phyloP scores from a whole-genome alignment of 2,329 filamentous ascomycete species.

The Lasiodiplodia theobromae region DNA sequence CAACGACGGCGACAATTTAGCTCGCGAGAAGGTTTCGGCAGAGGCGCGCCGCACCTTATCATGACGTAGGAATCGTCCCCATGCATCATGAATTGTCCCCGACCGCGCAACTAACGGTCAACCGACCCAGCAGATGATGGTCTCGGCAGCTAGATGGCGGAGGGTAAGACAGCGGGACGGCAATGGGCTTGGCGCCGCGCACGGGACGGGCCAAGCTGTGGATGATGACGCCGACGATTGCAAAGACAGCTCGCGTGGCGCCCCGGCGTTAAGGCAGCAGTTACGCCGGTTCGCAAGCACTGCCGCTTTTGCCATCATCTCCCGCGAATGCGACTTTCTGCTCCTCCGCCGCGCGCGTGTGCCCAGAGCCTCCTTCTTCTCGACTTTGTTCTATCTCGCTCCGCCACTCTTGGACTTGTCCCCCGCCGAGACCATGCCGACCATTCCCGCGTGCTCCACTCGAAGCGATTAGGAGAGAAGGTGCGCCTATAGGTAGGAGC shows the following conservation, averaged over 20 bases:
- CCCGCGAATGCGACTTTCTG: background rate
- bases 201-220: conserved; percentile 6
- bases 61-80: background rate
- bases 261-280: background rate
- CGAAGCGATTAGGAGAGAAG: background rate
- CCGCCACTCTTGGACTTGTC: background rate
- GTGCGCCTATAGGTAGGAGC: background rate
- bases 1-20: background rate
- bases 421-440: conserved; percentile 15
- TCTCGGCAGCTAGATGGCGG: background rate
- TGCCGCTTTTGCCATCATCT: background rate
- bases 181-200: conserved; percentile 20
- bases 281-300: conserved; percentile 8
- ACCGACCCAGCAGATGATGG: background rate
- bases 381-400: background rate
- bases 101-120: no score
- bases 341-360: background rate
- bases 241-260: background rate
- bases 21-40: background rate
- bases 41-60: conserved; percentile 4
- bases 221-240: conserved; percentile 15
- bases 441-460: background rate
- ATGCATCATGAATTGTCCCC: background rate
- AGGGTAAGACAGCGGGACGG: background rate
- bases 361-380: background rate